phyloP scores from a whole-genome alignment of 2,329 filamentous ascomycete genomes.

The Colletotrichum sp. region DNA sequence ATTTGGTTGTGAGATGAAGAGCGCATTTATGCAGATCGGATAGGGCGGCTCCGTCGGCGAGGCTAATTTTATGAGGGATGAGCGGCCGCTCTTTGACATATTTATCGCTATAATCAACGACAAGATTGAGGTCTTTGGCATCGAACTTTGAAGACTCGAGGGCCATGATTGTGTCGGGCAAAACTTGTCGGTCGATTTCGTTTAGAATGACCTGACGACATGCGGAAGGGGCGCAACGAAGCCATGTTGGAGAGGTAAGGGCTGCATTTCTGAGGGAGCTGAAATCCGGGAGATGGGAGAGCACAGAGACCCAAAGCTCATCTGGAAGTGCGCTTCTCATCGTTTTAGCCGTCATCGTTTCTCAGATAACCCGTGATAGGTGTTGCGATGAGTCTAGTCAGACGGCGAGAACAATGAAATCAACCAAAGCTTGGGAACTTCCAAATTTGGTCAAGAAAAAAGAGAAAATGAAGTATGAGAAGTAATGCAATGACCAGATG shows the following conservation, averaged over 20 bases:
- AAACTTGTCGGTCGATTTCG: neutral
- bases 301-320: slow-evolving; percentile 10
- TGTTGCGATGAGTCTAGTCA: neutral
- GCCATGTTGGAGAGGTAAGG: neutral
- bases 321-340: neutral
- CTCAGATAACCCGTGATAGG: neutral
- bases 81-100: slow-evolving; percentile 1
- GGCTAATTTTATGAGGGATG: neutral
- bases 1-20: neutral
- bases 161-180: neutral
- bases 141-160: neutral
- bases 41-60: neutral
- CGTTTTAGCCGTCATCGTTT: neutral
- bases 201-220: slow-evolving; percentile 13
- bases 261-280: slow-evolving; percentile 1
- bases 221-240: slow-evolving; percentile 14
- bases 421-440: neutral
- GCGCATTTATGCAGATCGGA: neutral
- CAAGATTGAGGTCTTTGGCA: neutral
- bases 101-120: slow-evolving; percentile 1
- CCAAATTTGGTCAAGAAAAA: neutral
- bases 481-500: neutral
- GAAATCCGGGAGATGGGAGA: slow-evolving; percentile 6
- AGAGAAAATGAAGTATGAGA: neutral
- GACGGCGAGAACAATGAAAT: neutral